Base-by-base conservation (phyloP, 495 filamentous ascomycete genomes). In the Penicillium antarcticum region DNA sequence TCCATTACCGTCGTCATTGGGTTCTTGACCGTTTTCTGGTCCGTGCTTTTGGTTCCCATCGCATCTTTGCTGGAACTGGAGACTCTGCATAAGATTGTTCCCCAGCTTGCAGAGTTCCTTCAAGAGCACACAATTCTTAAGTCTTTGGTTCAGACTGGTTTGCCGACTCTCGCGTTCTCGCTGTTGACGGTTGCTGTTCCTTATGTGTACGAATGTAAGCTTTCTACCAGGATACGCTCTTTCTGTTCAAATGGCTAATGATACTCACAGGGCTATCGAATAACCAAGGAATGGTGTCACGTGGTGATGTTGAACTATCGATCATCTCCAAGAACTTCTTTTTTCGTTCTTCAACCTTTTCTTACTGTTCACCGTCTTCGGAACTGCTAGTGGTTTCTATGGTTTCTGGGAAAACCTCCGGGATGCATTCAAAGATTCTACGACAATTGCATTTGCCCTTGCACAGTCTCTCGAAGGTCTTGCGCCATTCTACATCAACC, bases 261-360 rank as follows among this genome's bases (percentile, higher is more conserved):
- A 32, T 26, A 4, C 32, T 41, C 32, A 1, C 47, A 84, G 81
- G 79, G 78, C 80, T 97, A 17, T 89, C 92, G 1, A 87, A 87
- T 62, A 76, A 81, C 21, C 94, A 99, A 75, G 94, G 94, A 51
- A 91, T 96, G 87, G 87, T 94, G 45, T 97, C 94, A 1, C 89
- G 88, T 57, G 88, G 87, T 19, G 95, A 99, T 50, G 82, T 97
- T n/a, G 95, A 97, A 61, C 80, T 97, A 9, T 97, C 92, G 7
- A 76, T 91, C 35, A 91, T 97, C 63, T 95, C 90, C 49, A 99
- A 99, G 75, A 99, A 97, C 63, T 99, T 97, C 72, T 97, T 97
- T 79, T 97, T 70, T 90, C 87, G 29, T 99, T 99, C 75, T 97
- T 97, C 82, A 99, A 99, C 72, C 84, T 97, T 18, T 99, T 99